Evolutionary conservation across 495 filamentous ascomycete genomes (phyloP).

Genomic region (Recurvomyces mirabilis): DNA sequence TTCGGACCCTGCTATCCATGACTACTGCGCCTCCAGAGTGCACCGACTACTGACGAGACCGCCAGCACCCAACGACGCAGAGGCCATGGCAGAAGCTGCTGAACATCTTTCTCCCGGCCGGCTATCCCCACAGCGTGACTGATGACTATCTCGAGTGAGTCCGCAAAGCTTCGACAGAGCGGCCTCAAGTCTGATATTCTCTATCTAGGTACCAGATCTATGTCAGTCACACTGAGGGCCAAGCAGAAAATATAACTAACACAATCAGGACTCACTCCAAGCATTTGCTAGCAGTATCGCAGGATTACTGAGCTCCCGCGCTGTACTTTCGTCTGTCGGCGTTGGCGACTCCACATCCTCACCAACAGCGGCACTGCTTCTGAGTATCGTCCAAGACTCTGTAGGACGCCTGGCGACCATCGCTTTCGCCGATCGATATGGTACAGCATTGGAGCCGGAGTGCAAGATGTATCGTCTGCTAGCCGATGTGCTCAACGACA

Average conservation of each 20-base stretch:
- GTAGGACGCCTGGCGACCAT: constrained; percentile 82
- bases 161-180: constrained; percentile 28
- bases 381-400: constrained; percentile 76
- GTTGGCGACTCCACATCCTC: constrained; percentile 80
- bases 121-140: constrained; percentile 85
- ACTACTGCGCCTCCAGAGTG: not conserved
- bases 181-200: not conserved
- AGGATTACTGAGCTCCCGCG: constrained; percentile 73
- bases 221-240: too few species aligned
- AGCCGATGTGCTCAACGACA: constrained; percentile 88
- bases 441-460: constrained; percentile 82
- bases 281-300: constrained; percentile 93
- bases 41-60: too few species aligned
- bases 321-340: constrained; percentile 74
- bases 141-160: constrained; percentile 71
- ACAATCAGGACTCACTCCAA: constrained; percentile 72
- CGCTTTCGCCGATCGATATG: constrained; percentile 74
- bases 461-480: constrained; percentile 87
- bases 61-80: constrained; percentile 17
- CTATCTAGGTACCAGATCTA: constrained; percentile 61
- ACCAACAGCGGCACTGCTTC: constrained; percentile 74
- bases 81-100: constrained; percentile 36
- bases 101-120: constrained; percentile 79
- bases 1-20: not conserved
- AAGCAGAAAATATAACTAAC: not conserved